These are phyloP conservation scores for Corymbia maculata DNA, from an alignment of 345 rosid species.

Conservation along the genomic window DNA sequence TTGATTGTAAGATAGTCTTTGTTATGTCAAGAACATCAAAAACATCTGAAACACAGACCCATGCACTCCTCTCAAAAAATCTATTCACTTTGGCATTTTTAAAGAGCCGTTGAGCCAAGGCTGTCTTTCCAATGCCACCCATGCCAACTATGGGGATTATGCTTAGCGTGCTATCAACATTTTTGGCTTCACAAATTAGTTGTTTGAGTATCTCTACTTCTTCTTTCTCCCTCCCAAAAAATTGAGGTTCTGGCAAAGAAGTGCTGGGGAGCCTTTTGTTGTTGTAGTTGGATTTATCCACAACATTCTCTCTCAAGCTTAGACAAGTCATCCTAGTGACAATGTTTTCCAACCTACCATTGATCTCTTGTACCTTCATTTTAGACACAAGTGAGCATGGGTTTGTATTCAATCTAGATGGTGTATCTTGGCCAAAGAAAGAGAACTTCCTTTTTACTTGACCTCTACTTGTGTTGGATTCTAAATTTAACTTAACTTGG, in stretches of 20 bases:
- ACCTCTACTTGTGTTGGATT: not conserved
- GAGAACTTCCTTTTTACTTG: not conserved
- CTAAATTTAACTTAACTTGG: not conserved
- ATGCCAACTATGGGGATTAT: too few relatives aligned
- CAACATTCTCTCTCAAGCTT: not conserved
- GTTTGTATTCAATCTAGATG: not conserved
- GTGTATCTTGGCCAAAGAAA: not conserved
- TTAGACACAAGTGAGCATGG: not conserved
- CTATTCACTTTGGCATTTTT: too few relatives aligned
- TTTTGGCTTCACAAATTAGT: rapidly evolving
- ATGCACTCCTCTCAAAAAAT: too few relatives aligned
- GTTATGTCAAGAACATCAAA: not conserved
- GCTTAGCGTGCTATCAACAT: too few relatives aligned
- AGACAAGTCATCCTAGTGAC: not conserved
- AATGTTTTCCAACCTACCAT: not conserved
- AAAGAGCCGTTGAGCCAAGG: too few relatives aligned
- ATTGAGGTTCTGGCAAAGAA: too few relatives aligned
- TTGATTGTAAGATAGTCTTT: not conserved
- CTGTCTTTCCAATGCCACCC: too few relatives aligned
- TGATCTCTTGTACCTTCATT: not conserved
- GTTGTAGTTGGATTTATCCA: not conserved
- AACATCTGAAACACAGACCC: too few relatives aligned
- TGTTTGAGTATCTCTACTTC: too few relatives aligned
- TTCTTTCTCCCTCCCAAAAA: too few relatives aligned
- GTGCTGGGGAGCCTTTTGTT: not conserved